These are phyloP conservation scores for Dryas drummondii DNA, from an alignment of 306 rosid genomes.

Conservation along the genomic window DNA sequence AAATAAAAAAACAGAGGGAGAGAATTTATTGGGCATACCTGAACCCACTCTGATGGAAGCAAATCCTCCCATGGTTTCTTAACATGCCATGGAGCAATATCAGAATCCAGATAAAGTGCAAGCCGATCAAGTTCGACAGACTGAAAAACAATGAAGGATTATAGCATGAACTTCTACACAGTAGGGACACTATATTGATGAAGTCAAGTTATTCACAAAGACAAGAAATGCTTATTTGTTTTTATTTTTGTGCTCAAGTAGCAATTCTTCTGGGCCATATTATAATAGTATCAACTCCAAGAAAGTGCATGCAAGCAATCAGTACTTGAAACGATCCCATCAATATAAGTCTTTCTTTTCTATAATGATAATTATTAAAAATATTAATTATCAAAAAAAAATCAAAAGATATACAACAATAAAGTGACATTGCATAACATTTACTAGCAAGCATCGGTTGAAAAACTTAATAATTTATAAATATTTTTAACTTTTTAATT, in stretches of 20 bases:
- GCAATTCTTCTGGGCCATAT: neutral
- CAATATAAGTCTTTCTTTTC: neutral
- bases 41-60: constrained; percentile 94
- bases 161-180: constrained; percentile 27
- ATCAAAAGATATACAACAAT: neutral
- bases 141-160: constrained; percentile 47
- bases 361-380: neutral
- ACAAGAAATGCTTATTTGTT: neutral
- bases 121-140: constrained; percentile 83
- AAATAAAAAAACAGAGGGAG: too few relatives aligned
- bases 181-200: constrained; percentile 5
- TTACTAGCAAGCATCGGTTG: too few relatives aligned
- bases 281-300: neutral
- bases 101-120: constrained; percentile 87
- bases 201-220: neutral
- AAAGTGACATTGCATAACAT: neutral
- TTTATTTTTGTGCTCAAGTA: neutral
- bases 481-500: neutral
- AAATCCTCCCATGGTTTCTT: constrained; percentile 81
- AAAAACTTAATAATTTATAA: too few relatives aligned
- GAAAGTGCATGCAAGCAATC: constrained; percentile 6
- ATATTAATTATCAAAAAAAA: neutral
- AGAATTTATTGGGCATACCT: constrained; percentile 44
- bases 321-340: neutral
- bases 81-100: constrained; percentile 73